Base-by-base conservation (phyloP, 768 basidiomycete genomes). In the Tylopilus cervinicoccineus region DNA sequence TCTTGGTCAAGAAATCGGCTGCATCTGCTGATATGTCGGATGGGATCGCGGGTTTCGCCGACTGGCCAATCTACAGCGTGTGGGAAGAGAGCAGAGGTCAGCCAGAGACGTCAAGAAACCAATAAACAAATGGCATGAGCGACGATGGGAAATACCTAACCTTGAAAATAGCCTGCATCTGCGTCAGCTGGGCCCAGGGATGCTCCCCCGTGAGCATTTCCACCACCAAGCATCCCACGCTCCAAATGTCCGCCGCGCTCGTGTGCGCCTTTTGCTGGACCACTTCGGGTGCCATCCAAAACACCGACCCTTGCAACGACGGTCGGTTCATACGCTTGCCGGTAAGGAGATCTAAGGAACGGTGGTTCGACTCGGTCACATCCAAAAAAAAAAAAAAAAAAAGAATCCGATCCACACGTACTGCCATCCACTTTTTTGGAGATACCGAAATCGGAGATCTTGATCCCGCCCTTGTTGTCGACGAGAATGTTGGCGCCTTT, bases 161-260 rank as follows among this genome's bases (percentile, higher is more conserved):
- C 76, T 93, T 91, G 77, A 96, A 99, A 54, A 99, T 96, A 34
- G 95, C 96, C 70, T 98, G 96, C 94, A 97, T 98, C 70, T 98
- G 96, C 6, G 87, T 93, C 34, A 98, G 76, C 54, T 94, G 88
- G 0, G 95, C 90, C 83, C 89, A 97, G 1, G 93, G 93, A 64
- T 94, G 93, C 61, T 93, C 88, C 2, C 93, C 93, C 0, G 94
- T 97, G 46, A 96, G 73, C 93, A 97, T 97, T 68, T 97, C 93
- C 12, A 97, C 91, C 22, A 96, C 85, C 39, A 97, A 70, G 66
- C 93, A 95, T 2, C 93, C 93, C 1, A 97, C 86, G 64, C 89
- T 91, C 94, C 94, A 97, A 46, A 96, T 94, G 65, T 96, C 94
- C 6, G 93, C 93, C 62, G 94, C 94, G 51, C 76, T 78, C 10